Conservation (phyloP, 129 eudicot genomes). For the Lonicera japonica region DNA sequence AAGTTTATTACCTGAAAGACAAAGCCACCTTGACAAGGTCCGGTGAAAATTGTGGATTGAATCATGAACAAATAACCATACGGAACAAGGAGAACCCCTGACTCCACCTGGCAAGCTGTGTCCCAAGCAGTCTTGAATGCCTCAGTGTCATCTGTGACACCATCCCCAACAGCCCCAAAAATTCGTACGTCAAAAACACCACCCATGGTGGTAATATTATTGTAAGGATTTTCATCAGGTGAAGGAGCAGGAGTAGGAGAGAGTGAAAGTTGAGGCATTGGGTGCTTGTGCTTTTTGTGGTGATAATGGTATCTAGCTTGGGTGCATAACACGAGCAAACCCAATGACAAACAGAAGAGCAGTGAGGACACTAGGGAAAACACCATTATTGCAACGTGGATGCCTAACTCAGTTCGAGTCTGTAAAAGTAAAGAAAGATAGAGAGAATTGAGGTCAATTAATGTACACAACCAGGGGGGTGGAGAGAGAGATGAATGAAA, state of each 20-base stretch:
- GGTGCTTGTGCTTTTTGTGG: conserved; percentile 26
- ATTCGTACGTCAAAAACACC: conserved; percentile 38
- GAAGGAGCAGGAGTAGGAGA: conserved; percentile 22
- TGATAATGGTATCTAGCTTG: conserved; percentile 39
- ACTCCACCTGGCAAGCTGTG: conserved; percentile 40
- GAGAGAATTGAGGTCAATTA: too few species aligned
- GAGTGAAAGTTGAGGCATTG: conserved; percentile 26
- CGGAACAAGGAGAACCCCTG: conserved; percentile 40
- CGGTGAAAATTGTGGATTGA: conserved; percentile 63
- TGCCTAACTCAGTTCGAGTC: too few species aligned
- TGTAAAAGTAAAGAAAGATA: too few species aligned
- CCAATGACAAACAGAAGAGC: conserved; percentile 13
- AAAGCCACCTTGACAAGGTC: conserved; percentile 57
- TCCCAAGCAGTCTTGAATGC: conserved; percentile 80
- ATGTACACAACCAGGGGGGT: too few species aligned
- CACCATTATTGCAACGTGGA: conserved; percentile 8
- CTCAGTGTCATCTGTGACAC: conserved; percentile 48
- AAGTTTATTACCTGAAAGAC: conserved; percentile 44
- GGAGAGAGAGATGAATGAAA: not conserved
- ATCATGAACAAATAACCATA: conserved; percentile 50
- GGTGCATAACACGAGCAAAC: conserved; percentile 3
- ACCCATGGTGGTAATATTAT: too few species aligned
- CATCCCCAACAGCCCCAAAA: conserved; percentile 79
- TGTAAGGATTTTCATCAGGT: not conserved
- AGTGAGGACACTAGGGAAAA: conserved; percentile 7